Percentiles rank a stretch among this genome's conserved stretches.
Evolutionary conservation across 768 basidiomycete species (phyloP).

Genomic region (Tulasnella sp.): DNA sequence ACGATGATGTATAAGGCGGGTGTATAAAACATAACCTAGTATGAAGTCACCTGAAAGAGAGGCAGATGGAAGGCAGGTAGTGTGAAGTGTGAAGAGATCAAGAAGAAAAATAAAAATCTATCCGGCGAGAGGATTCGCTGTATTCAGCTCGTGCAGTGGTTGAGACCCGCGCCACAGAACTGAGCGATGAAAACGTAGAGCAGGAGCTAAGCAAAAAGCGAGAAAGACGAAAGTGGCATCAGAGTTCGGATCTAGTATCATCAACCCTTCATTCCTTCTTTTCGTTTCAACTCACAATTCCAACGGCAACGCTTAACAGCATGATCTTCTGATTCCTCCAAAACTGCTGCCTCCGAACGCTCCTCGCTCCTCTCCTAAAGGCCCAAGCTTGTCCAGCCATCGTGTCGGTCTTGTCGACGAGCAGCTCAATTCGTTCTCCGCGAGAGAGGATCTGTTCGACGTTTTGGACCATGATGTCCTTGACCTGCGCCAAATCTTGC

Average conservation of each 20-base stretch:
- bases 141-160: conserved; percentile 47
- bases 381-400: conserved; percentile 93
- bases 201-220: conserved; percentile 48
- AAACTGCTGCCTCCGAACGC: conserved; percentile 82
- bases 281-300: conserved; percentile 60
- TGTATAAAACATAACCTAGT: conserved; percentile 13
- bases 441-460: conserved; percentile 93
- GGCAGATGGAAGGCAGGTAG: conserved; percentile 12
- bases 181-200: conserved; percentile 81
- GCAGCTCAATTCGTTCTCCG: conserved; percentile 91
- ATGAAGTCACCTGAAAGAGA: conserved; percentile 12
- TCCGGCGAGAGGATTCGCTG: background rate
- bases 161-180: conserved; percentile 80
- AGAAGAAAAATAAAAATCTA: conserved; percentile 17
- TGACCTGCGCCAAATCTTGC: conserved; percentile 71
- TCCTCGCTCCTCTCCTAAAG: conserved; percentile 83
- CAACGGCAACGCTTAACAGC: conserved; percentile 66
- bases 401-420: conserved; percentile 95
- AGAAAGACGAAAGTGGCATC: background rate
- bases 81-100: conserved; percentile 19
- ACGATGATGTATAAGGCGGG: conserved; percentile 3
- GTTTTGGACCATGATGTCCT: conserved; percentile 98
- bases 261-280: background rate
- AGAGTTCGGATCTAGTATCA: conserved; percentile 13
- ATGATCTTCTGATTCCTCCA: conserved; percentile 76